Evolutionary conservation across 1,284 basidiomycete species (phyloP).

Genomic region (Ceratobasidium sp.): DNA sequence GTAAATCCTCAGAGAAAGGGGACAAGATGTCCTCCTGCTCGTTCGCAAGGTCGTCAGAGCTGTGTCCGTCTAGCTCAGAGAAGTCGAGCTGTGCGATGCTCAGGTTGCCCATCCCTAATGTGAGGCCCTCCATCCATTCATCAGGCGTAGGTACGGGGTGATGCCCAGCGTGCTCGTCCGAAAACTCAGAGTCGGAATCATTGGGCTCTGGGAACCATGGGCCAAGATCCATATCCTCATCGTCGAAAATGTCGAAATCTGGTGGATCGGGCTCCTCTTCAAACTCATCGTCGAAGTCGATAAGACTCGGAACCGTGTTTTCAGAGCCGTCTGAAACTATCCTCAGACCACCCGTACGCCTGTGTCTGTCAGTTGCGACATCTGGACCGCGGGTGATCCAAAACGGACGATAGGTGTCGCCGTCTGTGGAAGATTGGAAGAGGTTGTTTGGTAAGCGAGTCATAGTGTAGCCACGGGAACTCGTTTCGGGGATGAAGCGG

Average conservation of each 20-base stretch:
- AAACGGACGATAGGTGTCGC: slow-evolving; percentile 31
- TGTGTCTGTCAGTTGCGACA: slow-evolving; percentile 33
- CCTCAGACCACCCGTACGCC: slow-evolving; percentile 20
- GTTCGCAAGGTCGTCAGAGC: slow-evolving; percentile 6
- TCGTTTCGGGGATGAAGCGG: not conserved
- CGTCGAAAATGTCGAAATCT: slow-evolving; percentile 11
- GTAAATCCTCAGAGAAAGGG: too few species aligned
- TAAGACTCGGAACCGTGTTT: not conserved
- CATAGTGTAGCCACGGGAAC: slow-evolving; percentile 16
- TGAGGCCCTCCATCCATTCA: slow-evolving; percentile 37
- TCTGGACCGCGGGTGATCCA: slow-evolving; percentile 36
- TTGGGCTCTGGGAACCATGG: slow-evolving; percentile 31
- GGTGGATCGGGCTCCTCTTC: slow-evolving; percentile 19
- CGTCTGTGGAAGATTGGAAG: not conserved
- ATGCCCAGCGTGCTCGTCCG: slow-evolving; percentile 2
- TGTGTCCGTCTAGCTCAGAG: slow-evolving; percentile 26
- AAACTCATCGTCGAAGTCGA: not conserved
- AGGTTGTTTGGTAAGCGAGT: not conserved
- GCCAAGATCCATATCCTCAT: slow-evolving; percentile 24
- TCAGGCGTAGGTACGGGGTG: slow-evolving; percentile 9
- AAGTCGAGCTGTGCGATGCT: slow-evolving; percentile 31
- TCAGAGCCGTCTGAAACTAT: slow-evolving; percentile 23
- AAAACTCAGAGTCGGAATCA: slow-evolving; percentile 1
- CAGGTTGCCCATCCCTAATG: slow-evolving; percentile 28
- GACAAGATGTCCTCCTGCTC: slow-evolving; percentile 19